Base-by-base conservation (phyloP, 2,329 filamentous ascomycete genomes). In the Hymenoscyphus fructigenus region DNA sequence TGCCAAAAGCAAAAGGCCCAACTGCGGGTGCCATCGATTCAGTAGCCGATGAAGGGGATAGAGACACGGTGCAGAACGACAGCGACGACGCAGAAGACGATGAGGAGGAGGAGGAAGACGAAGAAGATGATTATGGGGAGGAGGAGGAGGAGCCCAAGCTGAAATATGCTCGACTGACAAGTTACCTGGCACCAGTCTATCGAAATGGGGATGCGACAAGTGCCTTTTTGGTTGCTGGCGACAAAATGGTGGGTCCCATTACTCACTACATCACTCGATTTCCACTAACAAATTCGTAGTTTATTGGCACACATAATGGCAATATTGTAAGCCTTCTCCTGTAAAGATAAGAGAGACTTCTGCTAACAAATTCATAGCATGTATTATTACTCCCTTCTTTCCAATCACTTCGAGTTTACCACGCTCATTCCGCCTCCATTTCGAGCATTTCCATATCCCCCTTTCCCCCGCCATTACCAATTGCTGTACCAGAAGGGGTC, bases 131-230 rank as follows among this genome's bases (percentile, higher is more conserved):
- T 0, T 85, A 87, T 0, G 86, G 88, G 0, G 88, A 88, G 0
- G 93, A 95, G 2, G 93, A 97, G 5, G 94, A 98, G 20, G 94
- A 98, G 78, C 96, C 95, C 32, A 90, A 89, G 74, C 85, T 99
- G 72, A 99, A 99, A 79, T 97, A 97, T 77, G 90, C 90, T 60
- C 90, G 92, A 59, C 80, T 98, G 71, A 98, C 95, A 7, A 89
- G 88, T 66, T 89, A 90, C 73, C 80, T 99, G 67, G 87, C 85
- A 29, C 82, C 90, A 55, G 86, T 97, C 38, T 99, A 99, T 80
- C 89, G 93, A 65, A 97, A 96, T 80, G 93, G 92, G 71, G 95
- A 99, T 84, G 92, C 93, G 71, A 97, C 94, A 29, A 97, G 93
- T 78, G 83, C 91, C 9, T 97, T 97, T 76, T 80, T 96, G 59